Evolutionary conservation across 176 grass and related monocot genomes (phyloP).

Genomic region (Oryza coarctata): DNA sequence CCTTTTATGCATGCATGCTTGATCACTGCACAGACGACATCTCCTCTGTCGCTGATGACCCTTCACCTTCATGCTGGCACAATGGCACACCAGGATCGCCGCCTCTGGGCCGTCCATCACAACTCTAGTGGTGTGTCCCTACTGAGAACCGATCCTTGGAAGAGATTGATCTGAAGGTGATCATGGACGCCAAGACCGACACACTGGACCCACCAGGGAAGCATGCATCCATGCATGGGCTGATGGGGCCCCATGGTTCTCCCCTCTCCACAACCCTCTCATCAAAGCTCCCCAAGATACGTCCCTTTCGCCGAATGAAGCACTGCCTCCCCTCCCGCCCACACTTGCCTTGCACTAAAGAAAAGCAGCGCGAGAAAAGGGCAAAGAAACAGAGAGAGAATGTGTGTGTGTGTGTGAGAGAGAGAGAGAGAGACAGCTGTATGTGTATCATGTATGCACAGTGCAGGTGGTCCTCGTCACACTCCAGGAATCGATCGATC

Average conservation of each 20-base stretch:
- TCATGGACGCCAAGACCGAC: not conserved
- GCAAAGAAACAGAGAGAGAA: not conserved
- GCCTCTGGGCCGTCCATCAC: no score
- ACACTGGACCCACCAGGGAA: not conserved
- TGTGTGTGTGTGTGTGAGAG: not conserved
- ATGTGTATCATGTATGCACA: not conserved
- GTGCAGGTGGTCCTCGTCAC: slow-evolving; percentile 35
- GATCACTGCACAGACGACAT: no score
- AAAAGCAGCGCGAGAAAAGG: not conserved
- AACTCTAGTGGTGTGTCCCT: not conserved
- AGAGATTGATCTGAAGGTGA: not conserved
- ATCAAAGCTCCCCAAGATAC: slow-evolving; percentile 18
- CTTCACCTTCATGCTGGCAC: no score
- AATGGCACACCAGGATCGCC: no score
- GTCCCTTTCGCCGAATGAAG: slow-evolving; percentile 56
- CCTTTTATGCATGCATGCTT: not conserved
- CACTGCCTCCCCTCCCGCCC: slow-evolving; percentile 16
- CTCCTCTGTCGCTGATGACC: not conserved
- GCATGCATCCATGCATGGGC: not conserved
- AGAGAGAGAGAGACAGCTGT: no score
- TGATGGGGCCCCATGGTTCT: not conserved
- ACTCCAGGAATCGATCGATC: not conserved
- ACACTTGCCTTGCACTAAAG: not conserved
- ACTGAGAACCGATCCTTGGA: no score
- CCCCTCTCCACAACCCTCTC: not conserved